A percentile compares a stretch with the other conserved stretches of the same genome.
These are phyloP conservation scores for Phytophthora gonapodyides DNA, from an alignment of 352 stramenopile species.

Conservation along the genomic window DNA sequence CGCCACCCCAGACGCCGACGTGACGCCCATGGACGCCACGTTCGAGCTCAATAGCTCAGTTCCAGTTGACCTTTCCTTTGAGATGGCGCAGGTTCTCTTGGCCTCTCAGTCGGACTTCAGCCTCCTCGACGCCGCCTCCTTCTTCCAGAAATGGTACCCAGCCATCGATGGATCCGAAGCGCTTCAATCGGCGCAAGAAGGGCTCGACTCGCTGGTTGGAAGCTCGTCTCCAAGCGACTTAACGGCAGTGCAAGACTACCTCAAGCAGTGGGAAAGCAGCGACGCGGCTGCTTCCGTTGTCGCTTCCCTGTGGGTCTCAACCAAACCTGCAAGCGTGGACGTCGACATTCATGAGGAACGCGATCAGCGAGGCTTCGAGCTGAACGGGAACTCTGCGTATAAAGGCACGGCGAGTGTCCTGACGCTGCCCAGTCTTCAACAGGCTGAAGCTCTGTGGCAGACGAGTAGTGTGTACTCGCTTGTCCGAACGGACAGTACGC, in stretches of 20 bases:
- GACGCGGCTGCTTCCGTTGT: slow-evolving; percentile 37
- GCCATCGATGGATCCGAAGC: slow-evolving; percentile 34
- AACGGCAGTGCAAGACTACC: slow-evolving; percentile 39
- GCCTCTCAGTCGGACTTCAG: slow-evolving; percentile 32
- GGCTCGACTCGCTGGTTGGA: slow-evolving; percentile 23
- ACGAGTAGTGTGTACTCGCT: slow-evolving; percentile 50
- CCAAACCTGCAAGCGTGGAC: slow-evolving; percentile 39
- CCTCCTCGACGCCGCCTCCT: slow-evolving; percentile 42
- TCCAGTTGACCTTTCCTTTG: slow-evolving; percentile 38
- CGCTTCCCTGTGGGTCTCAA: slow-evolving; percentile 46
- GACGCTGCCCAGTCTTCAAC: slow-evolving; percentile 38
- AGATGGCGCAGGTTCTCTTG: slow-evolving; percentile 45
- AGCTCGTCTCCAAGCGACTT: slow-evolving; percentile 26
- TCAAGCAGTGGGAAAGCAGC: slow-evolving; percentile 55
- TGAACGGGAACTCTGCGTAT: slow-evolving; percentile 39
- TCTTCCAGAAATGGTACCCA: slow-evolving; percentile 56
- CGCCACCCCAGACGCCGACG: slow-evolving; percentile 17
- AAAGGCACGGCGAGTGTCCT: slow-evolving; percentile 6
- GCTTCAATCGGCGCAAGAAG: slow-evolving; percentile 25
- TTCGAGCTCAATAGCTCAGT: slow-evolving; percentile 63
- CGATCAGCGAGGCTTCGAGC: slow-evolving; percentile 57
- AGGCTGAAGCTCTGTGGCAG: slow-evolving; percentile 54
- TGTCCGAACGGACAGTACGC: slow-evolving; percentile 19
- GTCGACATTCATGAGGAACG: slow-evolving; percentile 42
- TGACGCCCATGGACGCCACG: slow-evolving; percentile 38